A percentile compares a stretch with the other conserved stretches of the same genome.
These are phyloP conservation scores for Candida insectorum DNA, from an alignment of 805 yeast species.

Conservation along the genomic window DNA sequence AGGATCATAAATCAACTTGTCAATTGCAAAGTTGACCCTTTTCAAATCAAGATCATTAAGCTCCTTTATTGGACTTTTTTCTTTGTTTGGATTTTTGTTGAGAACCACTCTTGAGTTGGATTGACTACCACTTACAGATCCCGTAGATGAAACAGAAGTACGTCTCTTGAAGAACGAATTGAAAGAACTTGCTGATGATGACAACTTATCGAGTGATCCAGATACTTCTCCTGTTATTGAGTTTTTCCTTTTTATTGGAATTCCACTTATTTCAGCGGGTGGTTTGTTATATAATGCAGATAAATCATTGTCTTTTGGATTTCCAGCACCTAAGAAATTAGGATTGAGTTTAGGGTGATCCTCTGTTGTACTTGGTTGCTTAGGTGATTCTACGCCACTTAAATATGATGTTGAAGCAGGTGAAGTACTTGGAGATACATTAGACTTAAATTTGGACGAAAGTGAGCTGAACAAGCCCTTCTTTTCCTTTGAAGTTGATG, in stretches of 20 bases:
- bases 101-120: slow-evolving; percentile 28
- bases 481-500: slow-evolving; percentile 16
- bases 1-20: slow-evolving; percentile 73
- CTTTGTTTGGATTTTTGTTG: slow-evolving; percentile 44
- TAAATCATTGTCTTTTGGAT: slow-evolving; percentile 6
- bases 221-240: slow-evolving; percentile 6
- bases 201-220: slow-evolving; percentile 6
- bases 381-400: background rate
- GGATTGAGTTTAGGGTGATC: slow-evolving; percentile 2
- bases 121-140: slow-evolving; percentile 1
- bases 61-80: slow-evolving; percentile 21
- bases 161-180: slow-evolving; percentile 15
- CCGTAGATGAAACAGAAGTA: slow-evolving; percentile 11
- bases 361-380: background rate
- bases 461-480: slow-evolving; percentile 35
- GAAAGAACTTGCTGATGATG: slow-evolving; percentile 9
- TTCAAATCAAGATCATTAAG: slow-evolving; percentile 40
- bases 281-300: slow-evolving; percentile 9
- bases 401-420: slow-evolving; percentile 2
- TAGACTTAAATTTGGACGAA: slow-evolving; percentile 37
- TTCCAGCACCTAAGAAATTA: slow-evolving; percentile 2
- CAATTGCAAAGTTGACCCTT: slow-evolving; percentile 76
- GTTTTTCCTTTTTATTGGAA: slow-evolving; percentile 9
- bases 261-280: slow-evolving; percentile 11
- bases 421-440: slow-evolving; percentile 5